Percentiles rank a stretch among this genome's conserved stretches.
Conservation (phyloP, 1,139 yeast species). For the Zhuliangozyma blackwelliae region DNA sequence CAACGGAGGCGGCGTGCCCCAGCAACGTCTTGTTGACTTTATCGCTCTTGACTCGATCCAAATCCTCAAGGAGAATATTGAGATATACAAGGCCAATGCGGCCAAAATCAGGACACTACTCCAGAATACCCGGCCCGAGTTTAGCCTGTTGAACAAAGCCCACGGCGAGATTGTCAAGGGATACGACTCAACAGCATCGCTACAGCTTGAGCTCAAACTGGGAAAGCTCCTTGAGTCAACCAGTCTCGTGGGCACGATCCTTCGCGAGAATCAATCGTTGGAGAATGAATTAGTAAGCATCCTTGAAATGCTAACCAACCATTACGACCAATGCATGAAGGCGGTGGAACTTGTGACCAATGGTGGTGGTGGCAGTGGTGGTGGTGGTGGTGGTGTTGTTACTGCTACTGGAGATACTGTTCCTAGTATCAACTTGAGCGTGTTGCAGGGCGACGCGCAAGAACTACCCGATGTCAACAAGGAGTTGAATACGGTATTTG, state of each 20-base stretch:
- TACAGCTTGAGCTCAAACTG: slow-evolving; percentile 14
- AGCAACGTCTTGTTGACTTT: slow-evolving; percentile 21
- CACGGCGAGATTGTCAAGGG: slow-evolving; percentile 16
- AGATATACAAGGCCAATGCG: slow-evolving; percentile 25
- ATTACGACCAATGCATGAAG: slow-evolving; percentile 71
- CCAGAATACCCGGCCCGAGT: slow-evolving; percentile 14
- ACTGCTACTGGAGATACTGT: too few relatives aligned
- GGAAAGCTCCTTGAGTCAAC: slow-evolving; percentile 14
- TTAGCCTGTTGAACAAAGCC: slow-evolving; percentile 12
- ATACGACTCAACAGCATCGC: slow-evolving; percentile 20
- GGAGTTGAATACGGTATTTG: slow-evolving; percentile 31
- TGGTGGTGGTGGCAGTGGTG: too few relatives aligned
- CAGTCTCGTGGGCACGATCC: slow-evolving; percentile 16
- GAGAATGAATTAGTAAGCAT: slow-evolving; percentile 71
- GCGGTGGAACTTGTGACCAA: slow-evolving; percentile 20
- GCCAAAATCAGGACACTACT: slow-evolving; percentile 19
- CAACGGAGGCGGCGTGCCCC: neutral
- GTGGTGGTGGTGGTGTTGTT: too few relatives aligned
- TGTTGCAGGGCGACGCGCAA: slow-evolving; percentile 27
- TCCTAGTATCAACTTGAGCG: slow-evolving; percentile 23
- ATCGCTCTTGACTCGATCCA: slow-evolving; percentile 34
- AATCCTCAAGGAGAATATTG: slow-evolving; percentile 22
- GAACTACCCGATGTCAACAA: slow-evolving; percentile 31
- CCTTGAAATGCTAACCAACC: slow-evolving; percentile 70
- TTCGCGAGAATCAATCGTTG: slow-evolving; percentile 44